These are phyloP conservation scores for Suillus luteus DNA, from an alignment of 768 basidiomycete genomes.

Conservation along the genomic window DNA sequence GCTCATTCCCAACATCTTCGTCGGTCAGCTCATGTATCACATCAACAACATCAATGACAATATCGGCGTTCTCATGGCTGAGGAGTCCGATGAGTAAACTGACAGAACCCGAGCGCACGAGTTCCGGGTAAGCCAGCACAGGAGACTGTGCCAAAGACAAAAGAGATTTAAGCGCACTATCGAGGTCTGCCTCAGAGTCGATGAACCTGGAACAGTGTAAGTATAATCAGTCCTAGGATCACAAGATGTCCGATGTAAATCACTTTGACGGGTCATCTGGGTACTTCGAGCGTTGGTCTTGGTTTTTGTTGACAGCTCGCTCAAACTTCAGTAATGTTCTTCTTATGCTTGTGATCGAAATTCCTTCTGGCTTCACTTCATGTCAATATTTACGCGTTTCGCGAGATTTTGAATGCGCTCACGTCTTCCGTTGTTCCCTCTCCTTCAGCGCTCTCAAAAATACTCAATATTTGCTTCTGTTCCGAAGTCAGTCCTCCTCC, in stretches of 20 bases:
- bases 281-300: constrained; percentile 94
- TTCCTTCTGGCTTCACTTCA: constrained; percentile 54
- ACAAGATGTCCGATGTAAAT: constrained; percentile 16
- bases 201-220: constrained; percentile 70
- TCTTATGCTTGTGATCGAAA: constrained; percentile 71
- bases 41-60: constrained; percentile 94
- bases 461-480: constrained; percentile 94
- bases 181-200: constrained; percentile 96
- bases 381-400: constrained; percentile 8
- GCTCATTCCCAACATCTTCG: constrained; percentile 88
- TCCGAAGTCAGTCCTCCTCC: constrained; percentile 91
- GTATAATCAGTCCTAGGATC: constrained; percentile 12
- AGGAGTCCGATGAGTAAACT: constrained; percentile 78
- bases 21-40: constrained; percentile 94
- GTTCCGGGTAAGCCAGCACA: constrained; percentile 82
- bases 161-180: constrained; percentile 81
- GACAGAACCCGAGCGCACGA: constrained; percentile 75
- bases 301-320: constrained; percentile 90
- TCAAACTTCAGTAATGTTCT: constrained; percentile 81
- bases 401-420: constrained; percentile 31
- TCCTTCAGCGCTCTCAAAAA: constrained; percentile 79
- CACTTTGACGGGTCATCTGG: constrained; percentile 91
- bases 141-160: constrained; percentile 89
- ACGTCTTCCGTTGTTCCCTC: constrained; percentile 71
- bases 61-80: constrained; percentile 95